phyloP scores from a whole-genome alignment of 805 yeast species.

The Pichia phayaonensis region DNA sequence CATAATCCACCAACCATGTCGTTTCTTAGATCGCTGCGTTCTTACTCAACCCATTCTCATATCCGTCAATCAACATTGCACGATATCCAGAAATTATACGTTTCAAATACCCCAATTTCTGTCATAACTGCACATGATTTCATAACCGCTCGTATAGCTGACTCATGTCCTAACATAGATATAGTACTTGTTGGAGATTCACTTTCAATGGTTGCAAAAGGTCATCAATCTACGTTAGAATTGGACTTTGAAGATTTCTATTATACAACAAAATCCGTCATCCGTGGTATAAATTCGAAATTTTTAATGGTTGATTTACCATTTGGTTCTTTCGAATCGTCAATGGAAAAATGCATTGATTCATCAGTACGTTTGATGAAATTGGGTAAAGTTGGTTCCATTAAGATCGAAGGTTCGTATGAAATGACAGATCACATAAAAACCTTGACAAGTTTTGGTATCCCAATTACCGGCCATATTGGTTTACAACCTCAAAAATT shows the following conservation, averaged over 20 bases:
- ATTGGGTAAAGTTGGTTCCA: constrained; percentile 54
- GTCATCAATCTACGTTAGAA: constrained; percentile 69
- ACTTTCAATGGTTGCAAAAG: constrained; percentile 84
- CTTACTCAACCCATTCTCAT: constrained; percentile 16
- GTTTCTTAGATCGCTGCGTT: neutral
- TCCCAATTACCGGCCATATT: constrained; percentile 86
- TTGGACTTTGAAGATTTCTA: constrained; percentile 72
- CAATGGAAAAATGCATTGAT: constrained; percentile 53
- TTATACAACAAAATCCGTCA: constrained; percentile 67
- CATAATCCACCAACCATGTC: neutral
- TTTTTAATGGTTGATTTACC: constrained; percentile 82
- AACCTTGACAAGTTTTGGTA: constrained; percentile 57
- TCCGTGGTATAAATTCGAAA: constrained; percentile 59
- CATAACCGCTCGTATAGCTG: constrained; percentile 64
- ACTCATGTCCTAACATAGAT: constrained; percentile 56
- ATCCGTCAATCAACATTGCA: constrained; percentile 18
- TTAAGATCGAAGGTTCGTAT: constrained; percentile 80
- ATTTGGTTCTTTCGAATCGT: constrained; percentile 74
- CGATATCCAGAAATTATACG: constrained; percentile 18
- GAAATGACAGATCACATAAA: constrained; percentile 48
- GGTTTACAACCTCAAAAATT: constrained; percentile 90
- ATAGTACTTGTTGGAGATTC: constrained; percentile 84
- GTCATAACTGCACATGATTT: constrained; percentile 82
- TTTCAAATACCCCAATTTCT: neutral
- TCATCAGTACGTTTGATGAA: constrained; percentile 50